Percentiles rank a stretch among this genome's conserved stretches.
Evolutionary conservation across 257 asterid species (phyloP).

Genomic region (Euphrasia confusa): DNA sequence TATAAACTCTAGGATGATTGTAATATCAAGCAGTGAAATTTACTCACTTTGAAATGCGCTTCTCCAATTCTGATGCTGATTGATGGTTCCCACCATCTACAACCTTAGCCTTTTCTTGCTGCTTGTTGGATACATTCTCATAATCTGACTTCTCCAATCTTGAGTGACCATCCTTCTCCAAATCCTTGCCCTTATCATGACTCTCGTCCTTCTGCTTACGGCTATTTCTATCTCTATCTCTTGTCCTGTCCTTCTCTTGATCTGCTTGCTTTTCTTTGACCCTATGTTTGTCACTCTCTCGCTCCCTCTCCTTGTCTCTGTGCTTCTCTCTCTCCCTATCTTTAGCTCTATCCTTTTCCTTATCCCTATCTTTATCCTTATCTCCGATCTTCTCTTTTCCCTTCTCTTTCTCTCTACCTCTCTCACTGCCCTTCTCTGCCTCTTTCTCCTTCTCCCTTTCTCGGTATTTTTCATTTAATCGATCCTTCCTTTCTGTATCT

Average conservation of each 20-base stretch:
- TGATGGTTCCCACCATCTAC: constrained; percentile 33
- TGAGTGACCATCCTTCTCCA: constrained; percentile 39
- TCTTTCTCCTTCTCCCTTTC: constrained; percentile 46
- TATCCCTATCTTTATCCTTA: constrained; percentile 53
- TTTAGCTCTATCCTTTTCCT: constrained; percentile 47
- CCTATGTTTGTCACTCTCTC: constrained; percentile 49
- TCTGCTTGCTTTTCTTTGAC: constrained; percentile 54
- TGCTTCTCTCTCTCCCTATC: constrained; percentile 45
- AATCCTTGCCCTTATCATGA: constrained; percentile 46
- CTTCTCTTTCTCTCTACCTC: constrained; percentile 44
- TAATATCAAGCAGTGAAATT: constrained; percentile 16
- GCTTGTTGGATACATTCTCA: constrained; percentile 39
- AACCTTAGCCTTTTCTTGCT: constrained; percentile 33
- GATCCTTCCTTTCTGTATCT: constrained; percentile 60
- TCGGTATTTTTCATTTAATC: constrained; percentile 49
- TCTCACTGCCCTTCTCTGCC: constrained; percentile 37
- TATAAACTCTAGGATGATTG: background rate
- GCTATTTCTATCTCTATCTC: constrained; percentile 55
- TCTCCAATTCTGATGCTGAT: constrained; percentile 47
- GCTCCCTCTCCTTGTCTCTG: constrained; percentile 45
- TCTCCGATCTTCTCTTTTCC: constrained; percentile 54
- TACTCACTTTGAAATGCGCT: constrained; percentile 74
- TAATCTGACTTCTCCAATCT: constrained; percentile 29
- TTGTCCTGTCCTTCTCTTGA: constrained; percentile 54
- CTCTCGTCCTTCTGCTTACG: constrained; percentile 57